Percentiles rank a stretch among this genome's conserved stretches.
Conservation (phyloP, 306 rosid species). For the Begonia fuchsioides region DNA sequence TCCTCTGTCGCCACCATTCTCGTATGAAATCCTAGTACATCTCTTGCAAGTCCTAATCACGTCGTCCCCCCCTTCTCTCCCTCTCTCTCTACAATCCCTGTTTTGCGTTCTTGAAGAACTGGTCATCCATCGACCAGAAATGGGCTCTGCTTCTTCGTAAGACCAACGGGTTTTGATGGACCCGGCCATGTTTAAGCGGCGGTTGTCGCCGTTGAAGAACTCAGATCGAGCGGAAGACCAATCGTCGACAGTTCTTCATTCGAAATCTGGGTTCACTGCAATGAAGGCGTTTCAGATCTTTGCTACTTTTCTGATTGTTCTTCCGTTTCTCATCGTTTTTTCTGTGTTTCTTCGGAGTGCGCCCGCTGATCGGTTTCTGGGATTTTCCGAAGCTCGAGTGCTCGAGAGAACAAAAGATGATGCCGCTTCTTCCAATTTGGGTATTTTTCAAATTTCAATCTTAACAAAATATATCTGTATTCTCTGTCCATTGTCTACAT, state of each 20-base stretch:
- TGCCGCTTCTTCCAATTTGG: constrained; percentile 5
- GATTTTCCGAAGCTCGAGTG: constrained; percentile 19
- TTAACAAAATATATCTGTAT: not conserved
- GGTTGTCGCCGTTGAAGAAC: constrained; percentile 2
- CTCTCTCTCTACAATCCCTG: not conserved
- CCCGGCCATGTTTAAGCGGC: constrained; percentile 7
- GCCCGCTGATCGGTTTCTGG: constrained; percentile 9
- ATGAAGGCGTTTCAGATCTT: constrained; percentile 22
- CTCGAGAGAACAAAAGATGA: constrained; percentile 7
- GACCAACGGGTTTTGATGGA: constrained; percentile 8
- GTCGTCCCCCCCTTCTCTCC: not conserved
- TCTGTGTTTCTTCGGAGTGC: constrained; percentile 13
- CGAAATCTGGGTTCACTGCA: constrained; percentile 4
- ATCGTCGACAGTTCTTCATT: not conserved
- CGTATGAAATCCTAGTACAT: not conserved
- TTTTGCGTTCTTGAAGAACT: not conserved
- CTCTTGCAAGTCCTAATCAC: not conserved
- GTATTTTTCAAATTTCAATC: constrained; percentile 4
- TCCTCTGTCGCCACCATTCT: not conserved
- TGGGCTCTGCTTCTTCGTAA: not conserved
- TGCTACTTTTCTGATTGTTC: constrained; percentile 11
- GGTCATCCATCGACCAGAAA: not conserved
- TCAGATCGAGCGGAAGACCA: not conserved
- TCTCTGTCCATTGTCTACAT: not conserved
- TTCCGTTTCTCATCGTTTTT: constrained; percentile 19